These are phyloP conservation scores for Tylopilus subfusipes DNA, from an alignment of 768 basidiomycete genomes.

Conservation along the genomic window DNA sequence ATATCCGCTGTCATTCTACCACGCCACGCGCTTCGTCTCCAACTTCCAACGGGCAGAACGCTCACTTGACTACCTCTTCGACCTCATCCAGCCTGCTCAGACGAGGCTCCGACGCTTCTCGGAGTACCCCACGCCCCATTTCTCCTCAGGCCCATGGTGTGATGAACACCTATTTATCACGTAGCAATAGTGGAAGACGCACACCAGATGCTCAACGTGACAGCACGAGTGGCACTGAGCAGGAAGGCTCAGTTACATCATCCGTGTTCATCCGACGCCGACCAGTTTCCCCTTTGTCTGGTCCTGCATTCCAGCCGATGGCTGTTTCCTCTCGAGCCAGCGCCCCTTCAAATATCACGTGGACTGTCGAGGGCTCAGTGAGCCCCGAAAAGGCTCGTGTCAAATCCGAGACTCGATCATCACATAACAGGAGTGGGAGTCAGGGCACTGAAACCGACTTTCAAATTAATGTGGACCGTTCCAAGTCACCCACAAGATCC, in stretches of 20 bases:
- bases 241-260: slow-evolving; percentile 47
- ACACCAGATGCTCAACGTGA: slow-evolving; percentile 54
- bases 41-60: slow-evolving; percentile 31
- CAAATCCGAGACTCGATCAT: slow-evolving; percentile 28
- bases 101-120: slow-evolving; percentile 57
- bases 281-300: slow-evolving; percentile 71
- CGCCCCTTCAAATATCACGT: slow-evolving; percentile 77
- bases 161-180: slow-evolving; percentile 46
- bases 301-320: slow-evolving; percentile 57
- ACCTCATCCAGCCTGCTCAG: slow-evolving; percentile 40
- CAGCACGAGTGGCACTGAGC: slow-evolving; percentile 33
- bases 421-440: slow-evolving; percentile 58
- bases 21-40: slow-evolving; percentile 77
- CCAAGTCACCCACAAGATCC: slow-evolving; percentile 45
- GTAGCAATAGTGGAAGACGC: slow-evolving; percentile 60
- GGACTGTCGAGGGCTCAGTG: slow-evolving; percentile 45
- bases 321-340: slow-evolving; percentile 46
- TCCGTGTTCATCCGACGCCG: slow-evolving; percentile 55
- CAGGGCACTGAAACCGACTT: slow-evolving; percentile 41
- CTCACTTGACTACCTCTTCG: slow-evolving; percentile 35
- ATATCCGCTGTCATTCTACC: slow-evolving; percentile 62
- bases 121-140: slow-evolving; percentile 43
- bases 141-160: slow-evolving; percentile 44
- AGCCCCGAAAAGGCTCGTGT: slow-evolving; percentile 31
- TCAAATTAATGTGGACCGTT: slow-evolving; percentile 29